A percentile compares a stretch with the other conserved stretches of the same genome.
Evolutionary conservation across 176 grass and related monocot species (phyloP).

Genomic region (Bonia amplexicaulis): DNA sequence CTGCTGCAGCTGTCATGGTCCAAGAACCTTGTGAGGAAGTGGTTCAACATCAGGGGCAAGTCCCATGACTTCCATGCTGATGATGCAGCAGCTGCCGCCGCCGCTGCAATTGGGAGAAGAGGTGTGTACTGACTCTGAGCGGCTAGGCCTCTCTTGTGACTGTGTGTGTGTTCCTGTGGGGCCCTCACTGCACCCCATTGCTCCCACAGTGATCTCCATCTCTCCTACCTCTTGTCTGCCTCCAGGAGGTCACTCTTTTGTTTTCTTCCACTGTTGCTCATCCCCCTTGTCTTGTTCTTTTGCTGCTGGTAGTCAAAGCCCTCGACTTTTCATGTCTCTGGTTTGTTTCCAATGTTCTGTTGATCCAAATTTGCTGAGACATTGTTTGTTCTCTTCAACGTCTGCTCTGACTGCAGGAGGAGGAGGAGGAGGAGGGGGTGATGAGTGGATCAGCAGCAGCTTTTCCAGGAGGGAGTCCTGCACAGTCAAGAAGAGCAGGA

Average conservation of each 20-base stretch:
- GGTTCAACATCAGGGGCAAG: constrained; percentile 93
- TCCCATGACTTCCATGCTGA: constrained; percentile 82
- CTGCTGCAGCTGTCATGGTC: constrained; percentile 65
- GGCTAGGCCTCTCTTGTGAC: background rate
- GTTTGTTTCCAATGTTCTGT: background rate
- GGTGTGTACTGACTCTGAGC: constrained; percentile 24
- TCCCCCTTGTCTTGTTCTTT: constrained; percentile 31
- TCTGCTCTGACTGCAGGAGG: constrained; percentile 30
- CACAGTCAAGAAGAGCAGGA: constrained; percentile 78
- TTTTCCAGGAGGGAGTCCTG: constrained; percentile 58
- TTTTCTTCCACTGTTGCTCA: constrained; percentile 26
- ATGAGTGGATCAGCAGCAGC: constrained; percentile 66
- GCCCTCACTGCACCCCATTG: background rate
- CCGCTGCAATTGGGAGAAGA: constrained; percentile 23
- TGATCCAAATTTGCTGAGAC: constrained; percentile 2
- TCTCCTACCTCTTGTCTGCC: constrained; percentile 24
- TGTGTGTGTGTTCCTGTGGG: constrained; percentile 21
- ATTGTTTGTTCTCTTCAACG: background rate
- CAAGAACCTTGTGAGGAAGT: constrained; percentile 83
- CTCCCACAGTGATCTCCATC: background rate
- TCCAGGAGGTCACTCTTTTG: constrained; percentile 40
- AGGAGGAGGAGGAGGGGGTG: constrained; percentile 58
- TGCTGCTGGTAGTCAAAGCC: constrained; percentile 32
- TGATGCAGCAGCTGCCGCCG: constrained; percentile 28
- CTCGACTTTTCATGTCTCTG: constrained; percentile 7